Conservation (phyloP, 306 rosid species). For the Styphnolobium japonicum region DNA sequence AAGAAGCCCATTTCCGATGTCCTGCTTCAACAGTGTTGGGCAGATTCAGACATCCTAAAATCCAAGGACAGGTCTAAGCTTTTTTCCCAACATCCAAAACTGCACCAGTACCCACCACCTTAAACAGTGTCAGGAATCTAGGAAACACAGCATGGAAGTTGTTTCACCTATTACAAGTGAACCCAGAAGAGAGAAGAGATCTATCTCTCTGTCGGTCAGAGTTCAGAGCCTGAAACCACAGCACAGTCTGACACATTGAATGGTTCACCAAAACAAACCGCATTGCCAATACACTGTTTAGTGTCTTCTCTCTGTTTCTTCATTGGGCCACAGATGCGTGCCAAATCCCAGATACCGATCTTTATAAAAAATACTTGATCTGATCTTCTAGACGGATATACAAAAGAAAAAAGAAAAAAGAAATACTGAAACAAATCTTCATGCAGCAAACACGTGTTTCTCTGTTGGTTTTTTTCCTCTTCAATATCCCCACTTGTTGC, state of each 20-base stretch:
- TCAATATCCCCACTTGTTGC: background rate
- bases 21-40: background rate
- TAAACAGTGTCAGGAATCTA: constrained; percentile 25
- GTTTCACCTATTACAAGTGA: background rate
- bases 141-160: background rate
- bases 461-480: no score
- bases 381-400: no score
- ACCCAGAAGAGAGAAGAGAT: background rate
- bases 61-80: background rate
- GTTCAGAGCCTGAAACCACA: background rate
- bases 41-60: constrained; percentile 13
- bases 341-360: no score
- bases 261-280: constrained; percentile 33
- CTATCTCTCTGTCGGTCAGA: background rate
- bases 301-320: constrained; percentile 11
- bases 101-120: background rate
- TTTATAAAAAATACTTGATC: no score
- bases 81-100: background rate
- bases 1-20: background rate
- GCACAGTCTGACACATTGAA: constrained; percentile 24
- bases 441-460: constrained; percentile 19
- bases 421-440: no score
- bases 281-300: constrained; percentile 23
- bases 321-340: constrained; percentile 26
- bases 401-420: no score